Evolutionary conservation across 1,139 yeast genomes (phyloP).

Genomic region (Candida glucosophila): DNA sequence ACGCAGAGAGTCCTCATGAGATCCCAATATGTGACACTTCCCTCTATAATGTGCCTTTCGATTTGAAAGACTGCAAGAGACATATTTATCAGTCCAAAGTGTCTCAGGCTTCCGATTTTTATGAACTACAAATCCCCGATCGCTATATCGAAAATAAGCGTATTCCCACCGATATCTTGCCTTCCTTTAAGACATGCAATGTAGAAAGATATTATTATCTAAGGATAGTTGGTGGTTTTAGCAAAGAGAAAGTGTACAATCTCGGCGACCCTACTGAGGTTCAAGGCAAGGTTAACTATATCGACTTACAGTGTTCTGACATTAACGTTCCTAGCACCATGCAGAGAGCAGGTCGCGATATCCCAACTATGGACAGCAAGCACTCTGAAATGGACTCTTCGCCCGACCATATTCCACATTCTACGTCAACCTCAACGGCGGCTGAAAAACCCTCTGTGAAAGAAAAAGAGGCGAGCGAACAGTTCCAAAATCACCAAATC

Average conservation of each 20-base stretch:
- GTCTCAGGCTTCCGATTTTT: slow-evolving; percentile 14
- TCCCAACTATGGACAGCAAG: too few relatives aligned
- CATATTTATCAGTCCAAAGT: slow-evolving; percentile 14
- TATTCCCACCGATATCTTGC: slow-evolving; percentile 43
- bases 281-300: slow-evolving; percentile 15
- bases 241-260: slow-evolving; percentile 24
- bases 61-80: slow-evolving; percentile 26
- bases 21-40: slow-evolving; percentile 23
- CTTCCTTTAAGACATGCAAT: slow-evolving; percentile 53
- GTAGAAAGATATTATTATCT: slow-evolving; percentile 41
- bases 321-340: slow-evolving; percentile 34
- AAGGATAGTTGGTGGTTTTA: slow-evolving; percentile 36
- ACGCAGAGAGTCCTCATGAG: slow-evolving; percentile 18
- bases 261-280: slow-evolving; percentile 12
- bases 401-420: too few relatives aligned
- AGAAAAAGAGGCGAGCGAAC: too few relatives aligned
- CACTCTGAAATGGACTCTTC: too few relatives aligned
- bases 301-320: slow-evolving; percentile 27
- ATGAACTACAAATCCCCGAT: slow-evolving; percentile 41
- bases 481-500: too few relatives aligned
- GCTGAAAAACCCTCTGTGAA: too few relatives aligned
- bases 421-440: too few relatives aligned
- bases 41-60: slow-evolving; percentile 30
- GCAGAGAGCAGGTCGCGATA: too few relatives aligned
- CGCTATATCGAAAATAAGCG: slow-evolving; percentile 29